Conservation (phyloP, 768 basidiomycete genomes). For the Leccinum pellstonianum region DNA sequence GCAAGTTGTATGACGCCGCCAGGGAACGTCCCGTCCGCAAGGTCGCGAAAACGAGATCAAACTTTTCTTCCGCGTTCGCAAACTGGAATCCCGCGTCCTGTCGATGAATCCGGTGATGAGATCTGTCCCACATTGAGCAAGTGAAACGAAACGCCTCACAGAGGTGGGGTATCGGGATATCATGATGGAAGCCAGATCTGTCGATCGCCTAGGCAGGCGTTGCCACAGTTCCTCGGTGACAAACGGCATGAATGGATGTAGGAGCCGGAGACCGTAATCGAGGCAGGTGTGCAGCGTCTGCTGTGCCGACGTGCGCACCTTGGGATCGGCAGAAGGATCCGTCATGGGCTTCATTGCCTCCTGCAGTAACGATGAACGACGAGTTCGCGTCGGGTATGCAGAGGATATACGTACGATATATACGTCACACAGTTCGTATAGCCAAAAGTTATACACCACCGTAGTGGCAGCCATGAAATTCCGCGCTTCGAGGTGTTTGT, state of each 20-base stretch:
- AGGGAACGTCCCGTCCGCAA: slow-evolving; percentile 53
- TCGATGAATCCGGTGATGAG: not conserved
- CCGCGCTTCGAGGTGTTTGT: slow-evolving; percentile 68
- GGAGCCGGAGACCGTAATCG: slow-evolving; percentile 82
- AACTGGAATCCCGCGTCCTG: slow-evolving; percentile 66
- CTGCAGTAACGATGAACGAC: slow-evolving; percentile 39
- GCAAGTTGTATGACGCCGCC: slow-evolving; percentile 84
- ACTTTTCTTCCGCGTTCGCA: slow-evolving; percentile 74
- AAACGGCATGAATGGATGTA: slow-evolving; percentile 99
- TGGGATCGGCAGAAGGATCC: slow-evolving; percentile 64
- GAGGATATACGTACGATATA: slow-evolving; percentile 71
- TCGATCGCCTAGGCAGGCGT: slow-evolving; percentile 80
- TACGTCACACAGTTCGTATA: slow-evolving; percentile 98
- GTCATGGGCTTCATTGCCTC: slow-evolving; percentile 99
- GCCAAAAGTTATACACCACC: slow-evolving; percentile 89
- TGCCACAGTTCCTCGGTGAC: slow-evolving; percentile 99
- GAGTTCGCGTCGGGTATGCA: not conserved
- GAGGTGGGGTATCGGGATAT: slow-evolving; percentile 76
- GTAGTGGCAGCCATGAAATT: slow-evolving; percentile 94
- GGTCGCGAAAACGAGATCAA: slow-evolving; percentile 80
- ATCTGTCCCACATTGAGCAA: not conserved
- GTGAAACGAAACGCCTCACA: slow-evolving; percentile 46
- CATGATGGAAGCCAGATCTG: slow-evolving; percentile 87
- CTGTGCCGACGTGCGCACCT: slow-evolving; percentile 78
- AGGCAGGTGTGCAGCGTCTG: slow-evolving; percentile 95